A percentile compares a stretch with the other conserved stretches of the same genome.
Conservation (phyloP, 805 yeast genomes). For the Debaryomyces tyrocola region DNA sequence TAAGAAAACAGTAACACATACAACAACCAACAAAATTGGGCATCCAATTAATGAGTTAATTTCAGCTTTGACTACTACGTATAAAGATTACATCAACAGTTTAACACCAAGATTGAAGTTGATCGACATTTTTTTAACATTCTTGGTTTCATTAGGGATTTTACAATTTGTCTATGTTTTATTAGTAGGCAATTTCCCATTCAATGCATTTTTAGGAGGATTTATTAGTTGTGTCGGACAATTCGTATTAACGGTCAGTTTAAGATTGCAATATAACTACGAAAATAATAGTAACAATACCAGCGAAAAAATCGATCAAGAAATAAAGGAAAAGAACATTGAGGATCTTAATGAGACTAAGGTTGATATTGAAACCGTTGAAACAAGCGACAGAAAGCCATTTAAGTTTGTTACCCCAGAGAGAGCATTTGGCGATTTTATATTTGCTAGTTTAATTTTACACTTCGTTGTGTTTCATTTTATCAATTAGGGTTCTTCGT, state of each 20-base stretch:
- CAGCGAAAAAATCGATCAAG: neutral
- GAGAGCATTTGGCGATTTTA: conserved; percentile 82
- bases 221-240: conserved; percentile 92
- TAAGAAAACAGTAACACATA: conserved; percentile 15
- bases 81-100: conserved; percentile 29
- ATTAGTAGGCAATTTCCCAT: conserved; percentile 87
- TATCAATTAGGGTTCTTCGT: conserved; percentile 56
- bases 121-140: conserved; percentile 75
- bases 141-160: conserved; percentile 70
- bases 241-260: conserved; percentile 81
- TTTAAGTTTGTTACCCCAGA: conserved; percentile 32
- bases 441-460: conserved; percentile 81
- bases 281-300: conserved; percentile 7
- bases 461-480: conserved; percentile 91
- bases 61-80: conserved; percentile 33
- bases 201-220: conserved; percentile 95
- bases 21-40: conserved; percentile 7
- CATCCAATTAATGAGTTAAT: conserved; percentile 23
- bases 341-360: conserved; percentile 3
- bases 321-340: conserved; percentile 6
- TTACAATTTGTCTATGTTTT: conserved; percentile 78
- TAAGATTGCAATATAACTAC: conserved; percentile 65
- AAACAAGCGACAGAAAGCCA: conserved; percentile 4
- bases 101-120: conserved; percentile 54
- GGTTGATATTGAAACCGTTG: conserved; percentile 4